Evolutionary conservation across 2,329 filamentous ascomycete genomes (phyloP).

Genomic region (Fusarium denticulatum): DNA sequence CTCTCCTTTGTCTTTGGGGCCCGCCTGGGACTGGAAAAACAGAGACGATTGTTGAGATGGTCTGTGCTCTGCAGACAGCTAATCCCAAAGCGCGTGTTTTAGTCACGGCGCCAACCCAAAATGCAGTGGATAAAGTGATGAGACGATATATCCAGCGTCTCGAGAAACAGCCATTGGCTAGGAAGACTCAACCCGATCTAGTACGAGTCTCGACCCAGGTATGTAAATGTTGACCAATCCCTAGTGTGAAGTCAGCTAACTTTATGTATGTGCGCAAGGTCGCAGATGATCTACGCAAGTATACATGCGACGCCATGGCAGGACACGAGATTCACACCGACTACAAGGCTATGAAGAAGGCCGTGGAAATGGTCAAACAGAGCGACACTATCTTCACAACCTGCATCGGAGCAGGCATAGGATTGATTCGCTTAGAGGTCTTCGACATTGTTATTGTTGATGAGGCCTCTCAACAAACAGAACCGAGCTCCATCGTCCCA

Average conservation of each 20-base stretch:
- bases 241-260: not conserved
- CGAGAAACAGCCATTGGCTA: not conserved
- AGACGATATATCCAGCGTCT: slow-evolving; percentile 43
- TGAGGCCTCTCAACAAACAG: slow-evolving; percentile 59
- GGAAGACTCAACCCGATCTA: not conserved
- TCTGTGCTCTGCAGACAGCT: slow-evolving; percentile 45
- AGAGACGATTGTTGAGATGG: slow-evolving; percentile 52
- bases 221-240: too few relatives aligned
- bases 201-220: slow-evolving; percentile 33
- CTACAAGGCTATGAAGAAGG: slow-evolving; percentile 47
- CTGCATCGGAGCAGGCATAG: slow-evolving; percentile 54
- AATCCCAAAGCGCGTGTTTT: slow-evolving; percentile 45
- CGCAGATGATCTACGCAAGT: slow-evolving; percentile 45
- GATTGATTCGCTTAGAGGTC: slow-evolving; percentile 50
- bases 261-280: slow-evolving; percentile 47
- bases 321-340: slow-evolving; percentile 43
- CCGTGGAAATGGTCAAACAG: slow-evolving; percentile 50
- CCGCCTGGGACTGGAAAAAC: slow-evolving; percentile 59
- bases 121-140: slow-evolving; percentile 57
- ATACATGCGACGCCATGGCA: slow-evolving; percentile 50
- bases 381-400: slow-evolving; percentile 56
- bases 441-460: slow-evolving; percentile 57
- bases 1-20: slow-evolving; percentile 55
- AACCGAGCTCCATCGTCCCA: slow-evolving; percentile 53
- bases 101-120: slow-evolving; percentile 56